Percentiles rank a stretch among this genome's conserved stretches.
These are phyloP conservation scores for Tuber microsphaerosporum DNA, from an alignment of 495 filamentous ascomycete species.

Conservation along the genomic window DNA sequence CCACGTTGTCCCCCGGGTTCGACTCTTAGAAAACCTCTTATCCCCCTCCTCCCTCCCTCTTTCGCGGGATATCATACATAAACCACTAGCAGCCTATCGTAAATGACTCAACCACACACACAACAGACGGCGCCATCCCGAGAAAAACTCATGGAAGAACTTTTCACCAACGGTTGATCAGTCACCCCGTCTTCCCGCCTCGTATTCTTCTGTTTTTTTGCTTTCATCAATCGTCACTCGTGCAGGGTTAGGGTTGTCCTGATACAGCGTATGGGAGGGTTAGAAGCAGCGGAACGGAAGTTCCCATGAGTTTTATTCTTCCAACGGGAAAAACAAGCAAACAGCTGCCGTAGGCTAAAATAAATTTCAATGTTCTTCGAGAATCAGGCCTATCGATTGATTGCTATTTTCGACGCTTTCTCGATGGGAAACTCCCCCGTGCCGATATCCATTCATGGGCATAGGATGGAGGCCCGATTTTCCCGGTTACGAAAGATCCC, in stretches of 20 bases:
- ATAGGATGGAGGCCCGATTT: neutral
- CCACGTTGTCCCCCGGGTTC: neutral
- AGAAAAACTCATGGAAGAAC: neutral
- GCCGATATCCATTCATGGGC: neutral
- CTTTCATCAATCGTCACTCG: conserved; percentile 1
- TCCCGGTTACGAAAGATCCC: neutral
- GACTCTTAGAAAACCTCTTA: neutral
- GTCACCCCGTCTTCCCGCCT: neutral
- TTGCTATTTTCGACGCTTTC: neutral
- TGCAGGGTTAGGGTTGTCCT: neutral
- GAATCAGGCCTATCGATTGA: conserved; percentile 3
- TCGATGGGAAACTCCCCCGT: conserved; percentile 1
- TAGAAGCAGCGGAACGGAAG: neutral
- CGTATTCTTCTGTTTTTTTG: neutral
- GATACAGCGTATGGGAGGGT: neutral
- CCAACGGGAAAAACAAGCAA: neutral
- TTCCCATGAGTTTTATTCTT: neutral
- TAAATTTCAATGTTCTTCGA: neutral
- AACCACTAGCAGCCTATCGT: neutral
- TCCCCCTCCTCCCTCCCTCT: neutral
- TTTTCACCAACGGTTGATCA: neutral
- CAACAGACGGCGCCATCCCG: neutral
- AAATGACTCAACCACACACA: conserved; percentile 2
- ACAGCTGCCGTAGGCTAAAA: neutral
- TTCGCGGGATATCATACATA: neutral